These are phyloP conservation scores for Diplosphaera chodatii DNA, from an alignment of 139 green algal species.

Conservation along the genomic window DNA sequence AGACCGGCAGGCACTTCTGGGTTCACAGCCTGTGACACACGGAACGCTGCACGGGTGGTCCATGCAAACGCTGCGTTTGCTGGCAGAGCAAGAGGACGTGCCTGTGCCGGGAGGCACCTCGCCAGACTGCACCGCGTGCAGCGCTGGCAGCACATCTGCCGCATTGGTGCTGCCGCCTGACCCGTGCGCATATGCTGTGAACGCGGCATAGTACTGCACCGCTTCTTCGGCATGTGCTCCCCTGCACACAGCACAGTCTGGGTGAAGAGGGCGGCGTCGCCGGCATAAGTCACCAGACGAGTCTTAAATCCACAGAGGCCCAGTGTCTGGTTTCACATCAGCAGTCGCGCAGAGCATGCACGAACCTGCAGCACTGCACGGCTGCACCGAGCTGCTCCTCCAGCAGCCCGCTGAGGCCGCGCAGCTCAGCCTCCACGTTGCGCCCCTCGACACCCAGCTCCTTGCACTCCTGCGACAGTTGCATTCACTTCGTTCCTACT, in stretches of 20 bases:
- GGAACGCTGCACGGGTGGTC: too few species aligned
- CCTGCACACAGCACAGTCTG: neutral
- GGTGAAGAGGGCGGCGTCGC: too few species aligned
- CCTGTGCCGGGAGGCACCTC: conserved; percentile 10
- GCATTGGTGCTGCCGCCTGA: neutral
- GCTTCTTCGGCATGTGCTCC: conserved; percentile 2
- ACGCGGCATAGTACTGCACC: conserved; percentile 25
- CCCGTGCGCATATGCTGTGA: conserved; percentile 19
- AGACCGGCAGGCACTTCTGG: too few species aligned
- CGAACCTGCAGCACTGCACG: too few species aligned
- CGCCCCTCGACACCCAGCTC: conserved; percentile 31
- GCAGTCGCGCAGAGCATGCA: too few species aligned
- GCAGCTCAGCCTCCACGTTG: conserved; percentile 36
- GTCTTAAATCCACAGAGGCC: too few species aligned
- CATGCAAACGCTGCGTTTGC: too few species aligned
- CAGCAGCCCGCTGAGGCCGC: conserved; percentile 37
- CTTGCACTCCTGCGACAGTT: conserved; percentile 40
- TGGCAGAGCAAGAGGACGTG: too few species aligned
- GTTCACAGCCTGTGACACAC: too few species aligned
- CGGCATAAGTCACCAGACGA: too few species aligned
- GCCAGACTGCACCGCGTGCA: conserved; percentile 28
- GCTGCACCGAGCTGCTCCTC: conserved; percentile 24
- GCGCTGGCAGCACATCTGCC: conserved; percentile 20
- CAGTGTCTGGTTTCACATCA: too few species aligned
- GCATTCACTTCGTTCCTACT: too few species aligned